Evolutionary conservation across 441 rosid species (phyloP), one percentile per base, ranked within the genome.

Genomic region (Erodium trifolium): DNA sequence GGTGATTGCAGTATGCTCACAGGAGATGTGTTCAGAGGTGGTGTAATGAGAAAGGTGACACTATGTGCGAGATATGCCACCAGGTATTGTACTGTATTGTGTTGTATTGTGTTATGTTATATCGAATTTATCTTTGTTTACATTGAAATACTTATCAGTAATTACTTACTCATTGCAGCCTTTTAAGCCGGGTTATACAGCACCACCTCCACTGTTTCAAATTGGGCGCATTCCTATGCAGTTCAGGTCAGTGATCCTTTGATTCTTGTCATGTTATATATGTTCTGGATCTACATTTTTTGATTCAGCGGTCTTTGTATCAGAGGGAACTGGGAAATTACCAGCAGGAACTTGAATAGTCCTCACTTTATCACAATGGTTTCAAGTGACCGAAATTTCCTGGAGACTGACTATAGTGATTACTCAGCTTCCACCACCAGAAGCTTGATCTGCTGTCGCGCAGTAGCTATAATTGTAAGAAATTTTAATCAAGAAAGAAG

Each of bases 31-130:
- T 90, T 31, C 96, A 90, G 72, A 82, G 84, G 73, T 90, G 96
- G 96, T 88, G 93, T 76, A 83, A 88, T 60, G 89, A 88, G 80
- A 90, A 90, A 79, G 96, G 96, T 18, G 78, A 90, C 45, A 90
- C 84, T 2, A 80, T 62, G 67, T 90, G 96, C 74, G 93, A 90
- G 79, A 90, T 90, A 77, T 90, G 93, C 79, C 92, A 84, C 75
- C 88, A 89, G 87, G 92, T 87, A 9, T 13, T 47, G 53, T n/a
- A n/a, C 9, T 43, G 49, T 8, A 11, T 8, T 5, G 49, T 43
- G 10, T 43, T 43, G 49, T 8, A 11, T 8, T 5, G 49, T 43
- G 10, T 8, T 11, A 47, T 2, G 53, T 11, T 2, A 10, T 47
- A 16, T 57, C 16, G 29, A 17, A 10, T 57, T 53, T 9, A 57